Conservation (phyloP, 345 rosid genomes). For the Lumnitzera racemosa region DNA sequence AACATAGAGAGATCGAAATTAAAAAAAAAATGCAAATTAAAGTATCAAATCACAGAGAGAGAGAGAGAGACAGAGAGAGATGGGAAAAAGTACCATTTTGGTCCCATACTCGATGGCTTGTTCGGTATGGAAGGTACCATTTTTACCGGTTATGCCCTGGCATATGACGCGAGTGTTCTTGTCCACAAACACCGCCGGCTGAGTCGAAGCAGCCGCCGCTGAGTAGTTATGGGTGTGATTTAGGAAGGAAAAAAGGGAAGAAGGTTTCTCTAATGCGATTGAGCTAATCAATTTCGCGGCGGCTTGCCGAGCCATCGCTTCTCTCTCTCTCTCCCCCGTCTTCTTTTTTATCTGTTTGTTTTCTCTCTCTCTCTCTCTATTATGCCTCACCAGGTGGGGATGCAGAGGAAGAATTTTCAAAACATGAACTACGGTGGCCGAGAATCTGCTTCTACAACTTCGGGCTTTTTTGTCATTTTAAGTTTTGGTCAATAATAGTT, state of each 20-base stretch:
- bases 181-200: conserved; percentile 83
- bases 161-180: conserved; percentile 83
- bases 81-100: conserved; percentile 49
- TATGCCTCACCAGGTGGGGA: too few species aligned
- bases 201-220: conserved; percentile 47
- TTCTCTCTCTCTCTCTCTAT: too few species aligned
- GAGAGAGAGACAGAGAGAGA: not conserved
- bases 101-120: conserved; percentile 98
- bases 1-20: too few species aligned
- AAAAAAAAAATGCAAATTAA: not conserved
- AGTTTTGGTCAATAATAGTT: too few species aligned
- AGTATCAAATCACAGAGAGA: not conserved
- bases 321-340: not conserved
- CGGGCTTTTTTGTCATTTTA: too few species aligned
- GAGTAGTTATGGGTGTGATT: conserved; percentile 43
- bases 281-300: conserved; percentile 33
- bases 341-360: too few species aligned
- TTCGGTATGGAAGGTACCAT: conserved; percentile 90
- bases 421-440: too few species aligned
- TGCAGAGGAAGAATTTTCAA: too few species aligned
- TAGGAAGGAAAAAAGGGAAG: conserved; percentile 4
- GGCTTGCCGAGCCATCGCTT: conserved; percentile 36
- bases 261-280: conserved; percentile 21
- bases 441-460: too few species aligned
- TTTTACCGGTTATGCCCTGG: conserved; percentile 95